Base-by-base conservation (phyloP, 108 stramenopile species). In the Craspedostauros australis region DNA sequence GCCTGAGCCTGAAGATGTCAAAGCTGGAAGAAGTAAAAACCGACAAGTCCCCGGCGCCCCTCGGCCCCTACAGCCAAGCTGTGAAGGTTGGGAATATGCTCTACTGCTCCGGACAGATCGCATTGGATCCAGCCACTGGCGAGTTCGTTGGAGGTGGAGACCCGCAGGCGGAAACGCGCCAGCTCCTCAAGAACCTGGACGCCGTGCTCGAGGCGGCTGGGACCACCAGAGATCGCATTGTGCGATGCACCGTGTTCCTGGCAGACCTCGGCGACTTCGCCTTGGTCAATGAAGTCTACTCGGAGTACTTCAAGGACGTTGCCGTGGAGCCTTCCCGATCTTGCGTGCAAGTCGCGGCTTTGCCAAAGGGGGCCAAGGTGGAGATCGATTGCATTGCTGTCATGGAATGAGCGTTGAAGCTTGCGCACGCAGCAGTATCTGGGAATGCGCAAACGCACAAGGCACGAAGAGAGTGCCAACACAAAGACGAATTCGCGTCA, bases 21-120 rank as follows among this genome's bases (percentile, higher is more conserved):
- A n/a, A n/a, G n/a, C n/a, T n/a, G n/a, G n/a, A n/a, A n/a, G 62
- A 61, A 52, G 53, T 70, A 28, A 46, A 64, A 47, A 70, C 62
- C 16, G 26, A 38, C 2, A 30, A 48, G 3, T 71, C 76, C 5
- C 76, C 76, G 9, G 63, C 54, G 14, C 71, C 76, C 1, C 53
- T 77, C 18, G 76, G 76, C 16, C 76, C 76, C 24, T 77, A 77
- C 45, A 61, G 59, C 11, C 76, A 80, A 55, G 79, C 79, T 4
- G 53, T 62, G 6, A 31, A 64, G 21, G 64, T 57, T 18, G 72
- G 69, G 3, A 46, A 33, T 12, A 70, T 64, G 9, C 21, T 80
- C 2, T 80, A 75, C 36, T 68, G 71, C 33, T 73, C 71, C 29
- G 79, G 79, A n/a, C 39, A 55, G 16, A 60, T 80, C 27, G 71